Percentiles rank a stretch among this genome's conserved stretches.
phyloP scores from a whole-genome alignment of 2,329 filamentous ascomycete genomes.

The Botrytis squamosa region DNA sequence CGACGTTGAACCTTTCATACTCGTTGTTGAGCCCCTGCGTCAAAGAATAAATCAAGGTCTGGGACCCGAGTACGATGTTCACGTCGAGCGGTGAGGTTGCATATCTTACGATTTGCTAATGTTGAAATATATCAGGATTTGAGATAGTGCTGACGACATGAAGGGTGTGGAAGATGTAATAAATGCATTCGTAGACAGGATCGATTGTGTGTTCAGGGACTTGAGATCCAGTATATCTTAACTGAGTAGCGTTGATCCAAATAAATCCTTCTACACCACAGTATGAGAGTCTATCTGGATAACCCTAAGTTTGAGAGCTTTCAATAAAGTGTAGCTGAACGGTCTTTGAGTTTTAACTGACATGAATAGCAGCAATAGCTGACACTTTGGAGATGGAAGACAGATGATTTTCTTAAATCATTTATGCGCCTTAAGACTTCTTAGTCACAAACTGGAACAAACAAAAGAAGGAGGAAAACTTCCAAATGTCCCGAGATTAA shows the following conservation, averaged over 20 bases:
- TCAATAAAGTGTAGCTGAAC: too few species aligned
- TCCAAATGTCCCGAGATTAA: background rate
- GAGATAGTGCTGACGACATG: background rate
- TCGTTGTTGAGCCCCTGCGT: background rate
- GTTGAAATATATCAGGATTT: too few species aligned
- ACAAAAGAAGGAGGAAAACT: background rate
- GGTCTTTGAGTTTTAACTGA: background rate
- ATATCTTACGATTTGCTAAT: too few species aligned
- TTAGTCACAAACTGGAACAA: background rate
- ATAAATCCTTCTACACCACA: background rate
- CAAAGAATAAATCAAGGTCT: background rate
- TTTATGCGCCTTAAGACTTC: background rate
- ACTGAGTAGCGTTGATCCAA: background rate
- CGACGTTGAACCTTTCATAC: background rate
- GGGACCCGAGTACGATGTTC: background rate
- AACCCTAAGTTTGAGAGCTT: rapidly evolving
- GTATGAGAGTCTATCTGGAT: background rate
- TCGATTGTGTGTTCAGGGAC: background rate
- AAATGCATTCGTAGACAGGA: too few species aligned
- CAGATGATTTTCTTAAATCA: background rate
- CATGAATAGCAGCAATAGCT: background rate
- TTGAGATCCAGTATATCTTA: too few species aligned
- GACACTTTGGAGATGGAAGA: background rate
- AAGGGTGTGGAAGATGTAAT: background rate
- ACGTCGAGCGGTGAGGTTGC: background rate